Evolutionary conservation across 352 stramenopile species (phyloP).

Genomic region (Peronospora destructor): DNA sequence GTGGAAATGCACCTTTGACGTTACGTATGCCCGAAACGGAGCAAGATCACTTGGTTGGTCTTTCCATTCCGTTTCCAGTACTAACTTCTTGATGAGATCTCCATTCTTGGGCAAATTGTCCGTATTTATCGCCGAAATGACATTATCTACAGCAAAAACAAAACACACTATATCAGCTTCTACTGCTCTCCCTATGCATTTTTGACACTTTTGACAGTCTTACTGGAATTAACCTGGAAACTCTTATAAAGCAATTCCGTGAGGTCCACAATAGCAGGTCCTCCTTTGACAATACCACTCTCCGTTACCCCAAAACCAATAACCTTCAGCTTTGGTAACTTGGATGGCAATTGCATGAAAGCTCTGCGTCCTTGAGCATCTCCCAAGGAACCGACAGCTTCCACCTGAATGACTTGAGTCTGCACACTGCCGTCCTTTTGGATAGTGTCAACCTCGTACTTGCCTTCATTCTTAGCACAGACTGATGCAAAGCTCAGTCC

Average conservation of each 20-base stretch:
- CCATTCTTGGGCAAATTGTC: conserved; percentile 76
- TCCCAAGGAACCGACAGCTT: conserved; percentile 39
- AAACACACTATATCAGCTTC: background rate
- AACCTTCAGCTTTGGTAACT: conserved; percentile 36
- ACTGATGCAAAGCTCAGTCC: conserved; percentile 46
- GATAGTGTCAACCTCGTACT: conserved; percentile 67
- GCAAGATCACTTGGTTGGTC: conserved; percentile 10
- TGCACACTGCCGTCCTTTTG: conserved; percentile 28
- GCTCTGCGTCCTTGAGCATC: conserved; percentile 22
- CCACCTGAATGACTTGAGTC: conserved; percentile 32
- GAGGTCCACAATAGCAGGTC: conserved; percentile 43
- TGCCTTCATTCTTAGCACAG: conserved; percentile 24
- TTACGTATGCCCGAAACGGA: conserved; percentile 39
- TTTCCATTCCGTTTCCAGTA: conserved; percentile 23
- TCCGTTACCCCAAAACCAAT: conserved; percentile 68
- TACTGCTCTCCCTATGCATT: background rate
- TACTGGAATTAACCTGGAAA: conserved; percentile 33
- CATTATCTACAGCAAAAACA: too few relatives aligned
- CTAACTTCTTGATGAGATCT: conserved; percentile 42
- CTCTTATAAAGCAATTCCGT: conserved; percentile 38
- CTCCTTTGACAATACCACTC: conserved; percentile 28
- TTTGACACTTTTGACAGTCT: conserved; percentile 2
- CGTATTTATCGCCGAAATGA: too few relatives aligned
- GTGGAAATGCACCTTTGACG: conserved; percentile 56
- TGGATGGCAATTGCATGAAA: conserved; percentile 34